phyloP scores from a whole-genome alignment of 78 protist genomes.

The slime mould (Dictyostelium discoideum) region dicty_2.7 NC_007089.4:2436501-2437000 shows the following conservation, averaged over 20 bases:
- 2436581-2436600: slow-evolving; percentile 16
- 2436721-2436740: slow-evolving; percentile 3
- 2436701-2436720: slow-evolving; percentile 12
- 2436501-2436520: background rate
- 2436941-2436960: slow-evolving; percentile 82
- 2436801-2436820: slow-evolving; percentile 62
- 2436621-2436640: slow-evolving; percentile 81
- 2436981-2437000: slow-evolving; percentile 16
- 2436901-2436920: slow-evolving; percentile 49
- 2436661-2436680: slow-evolving; percentile 24
- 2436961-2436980: slow-evolving; percentile 63
- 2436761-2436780: slow-evolving; percentile 8
- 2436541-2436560: background rate
- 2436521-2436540: background rate
- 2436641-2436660: slow-evolving; percentile 64
- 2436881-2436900: slow-evolving; percentile 55
- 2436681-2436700: slow-evolving; percentile 16
- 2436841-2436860: background rate
- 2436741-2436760: slow-evolving; percentile 29
- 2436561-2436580: background rate
- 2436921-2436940: slow-evolving; percentile 74
- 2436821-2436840: slow-evolving; percentile 36
- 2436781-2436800: slow-evolving; percentile 54
- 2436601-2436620: slow-evolving; percentile 46
- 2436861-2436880: slow-evolving; percentile 41